Evolutionary conservation across 495 filamentous ascomycete genomes (phyloP).

Genomic region (Penicillium antarcticum): DNA sequence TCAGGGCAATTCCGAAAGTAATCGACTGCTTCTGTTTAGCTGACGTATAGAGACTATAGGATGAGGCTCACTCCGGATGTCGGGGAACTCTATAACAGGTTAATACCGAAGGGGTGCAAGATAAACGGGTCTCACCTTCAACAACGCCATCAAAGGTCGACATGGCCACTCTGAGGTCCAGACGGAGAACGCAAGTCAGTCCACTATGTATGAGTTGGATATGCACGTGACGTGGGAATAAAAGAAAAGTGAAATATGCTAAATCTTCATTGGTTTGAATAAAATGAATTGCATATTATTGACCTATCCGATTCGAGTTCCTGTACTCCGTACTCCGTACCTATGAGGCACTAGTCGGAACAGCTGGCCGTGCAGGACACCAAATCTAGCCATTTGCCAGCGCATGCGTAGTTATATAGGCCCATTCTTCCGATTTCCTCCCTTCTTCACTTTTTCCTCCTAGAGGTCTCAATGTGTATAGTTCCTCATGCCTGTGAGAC

Average conservation of each 20-base stretch:
- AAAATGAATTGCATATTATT: too few relatives aligned
- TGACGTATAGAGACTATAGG: background rate
- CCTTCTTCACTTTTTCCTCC: background rate
- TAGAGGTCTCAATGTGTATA: background rate
- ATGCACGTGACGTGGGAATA: constrained; percentile 6
- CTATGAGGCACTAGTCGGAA: background rate
- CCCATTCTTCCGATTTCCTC: constrained; percentile 1
- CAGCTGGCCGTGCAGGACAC: constrained; percentile 15
- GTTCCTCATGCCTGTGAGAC: constrained; percentile 5
- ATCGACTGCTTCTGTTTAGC: constrained; percentile 56
- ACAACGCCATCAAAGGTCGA: constrained; percentile 79
- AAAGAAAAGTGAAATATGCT: background rate
- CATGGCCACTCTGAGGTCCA: constrained; percentile 40
- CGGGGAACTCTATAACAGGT: constrained; percentile 36
- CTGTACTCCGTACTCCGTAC: background rate
- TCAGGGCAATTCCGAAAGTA: constrained; percentile 67
- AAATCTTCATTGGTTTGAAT: too few relatives aligned
- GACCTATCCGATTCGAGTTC: background rate
- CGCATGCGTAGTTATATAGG: constrained; percentile 21
- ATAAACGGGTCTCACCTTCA: constrained; percentile 37
- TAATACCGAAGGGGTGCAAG: constrained; percentile 2
- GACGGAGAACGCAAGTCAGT: constrained; percentile 1
- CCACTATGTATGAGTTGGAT: background rate
- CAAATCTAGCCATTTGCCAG: constrained; percentile 3
- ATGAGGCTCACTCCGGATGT: constrained; percentile 33